Evolutionary conservation across 2,329 filamentous ascomycete species (phyloP), one percentile per base, ranked within the genome.

Genomic region (Macrophomina tecta): DNA sequence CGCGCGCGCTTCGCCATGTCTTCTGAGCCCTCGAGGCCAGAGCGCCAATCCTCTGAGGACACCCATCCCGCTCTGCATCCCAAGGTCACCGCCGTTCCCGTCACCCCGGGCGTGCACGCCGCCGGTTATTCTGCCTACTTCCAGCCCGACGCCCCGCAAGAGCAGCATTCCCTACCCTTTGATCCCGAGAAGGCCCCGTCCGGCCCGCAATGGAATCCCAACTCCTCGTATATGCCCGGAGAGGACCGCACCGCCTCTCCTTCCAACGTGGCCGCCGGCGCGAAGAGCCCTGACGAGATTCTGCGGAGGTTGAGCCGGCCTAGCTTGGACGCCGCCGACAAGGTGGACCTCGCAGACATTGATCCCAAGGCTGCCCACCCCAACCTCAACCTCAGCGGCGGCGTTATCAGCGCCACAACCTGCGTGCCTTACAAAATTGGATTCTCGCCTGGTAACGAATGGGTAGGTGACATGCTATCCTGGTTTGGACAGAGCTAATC

Each of bases 351-450:
- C 42, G 78, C 81, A n/a, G 81, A 84, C 66, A 71, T 83, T 23
- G 85, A 89, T 70, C 86, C 87, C 32, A 81, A 82, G 58, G 79
- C 82, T 56, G 83, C 85, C 40, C 83, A 89, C 72, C 85, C 87
- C 6, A 82, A 81, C 14, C 78, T 90, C 34, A 82, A 84, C 51
- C 80, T 90, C 60, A 89, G 84, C 67, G 88, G 88, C 18, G 83
- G 85, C 67, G 80, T 90, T 69, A 89, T 90, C 74, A 89, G 87
- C 70, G 88, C 86, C 28, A 84, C 86, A 12, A 88, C 89, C 70
- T 86, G 85, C 70, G 84, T 90, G 30, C 88, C 88, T 1, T 89
- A 89, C 78, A 86, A 84, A 70, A 76, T 89, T 48, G 80, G 80
- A 30, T 85, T 84, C 70, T 80, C 82, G 40, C 76, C 82, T 28